Conservation (phyloP, 129 eudicot species). For the Saussurea involucrata region DNA sequence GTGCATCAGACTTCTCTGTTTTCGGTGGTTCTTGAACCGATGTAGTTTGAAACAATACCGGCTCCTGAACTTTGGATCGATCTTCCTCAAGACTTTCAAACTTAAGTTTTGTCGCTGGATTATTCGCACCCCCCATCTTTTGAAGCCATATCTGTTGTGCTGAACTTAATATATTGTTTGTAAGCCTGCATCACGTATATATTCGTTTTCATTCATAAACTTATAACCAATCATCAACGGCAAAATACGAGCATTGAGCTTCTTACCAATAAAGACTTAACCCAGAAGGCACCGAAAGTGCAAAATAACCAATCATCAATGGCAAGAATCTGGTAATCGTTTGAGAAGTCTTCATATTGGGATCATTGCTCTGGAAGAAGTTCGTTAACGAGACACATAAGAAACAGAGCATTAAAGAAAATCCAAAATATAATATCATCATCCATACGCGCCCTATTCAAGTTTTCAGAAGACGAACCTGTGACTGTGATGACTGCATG, state of each 20-base stretch:
- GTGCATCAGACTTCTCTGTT: slow-evolving; percentile 41
- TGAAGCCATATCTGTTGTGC: slow-evolving; percentile 93
- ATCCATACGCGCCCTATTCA: background rate
- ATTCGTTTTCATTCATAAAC: background rate
- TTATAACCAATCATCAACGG: background rate
- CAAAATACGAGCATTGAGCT: background rate
- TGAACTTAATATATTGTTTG: slow-evolving; percentile 88
- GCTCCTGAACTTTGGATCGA: slow-evolving; percentile 35
- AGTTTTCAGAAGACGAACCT: slow-evolving; percentile 31
- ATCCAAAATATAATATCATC: background rate
- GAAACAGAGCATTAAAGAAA: background rate
- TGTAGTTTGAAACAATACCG: slow-evolving; percentile 38
- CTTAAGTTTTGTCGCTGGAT: slow-evolving; percentile 45
- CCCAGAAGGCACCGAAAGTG: slow-evolving; percentile 99
- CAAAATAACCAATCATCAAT: slow-evolving; percentile 89
- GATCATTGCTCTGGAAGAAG: slow-evolving; percentile 70
- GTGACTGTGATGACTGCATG: slow-evolving; percentile 94
- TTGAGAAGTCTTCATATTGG: slow-evolving; percentile 84
- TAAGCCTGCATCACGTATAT: slow-evolving; percentile 55
- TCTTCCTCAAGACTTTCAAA: slow-evolving; percentile 49
- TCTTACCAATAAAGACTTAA: slow-evolving; percentile 93
- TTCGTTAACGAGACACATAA: slow-evolving; percentile 5
- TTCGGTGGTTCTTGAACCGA: slow-evolving; percentile 32
- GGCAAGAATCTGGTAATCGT: slow-evolving; percentile 81
- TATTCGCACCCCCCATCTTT: slow-evolving; percentile 90